Evolutionary conservation across 1,139 yeast species (phyloP), one percentile per base, ranked within the genome.

Genomic region (Magnusiomyces fungicola): DNA sequence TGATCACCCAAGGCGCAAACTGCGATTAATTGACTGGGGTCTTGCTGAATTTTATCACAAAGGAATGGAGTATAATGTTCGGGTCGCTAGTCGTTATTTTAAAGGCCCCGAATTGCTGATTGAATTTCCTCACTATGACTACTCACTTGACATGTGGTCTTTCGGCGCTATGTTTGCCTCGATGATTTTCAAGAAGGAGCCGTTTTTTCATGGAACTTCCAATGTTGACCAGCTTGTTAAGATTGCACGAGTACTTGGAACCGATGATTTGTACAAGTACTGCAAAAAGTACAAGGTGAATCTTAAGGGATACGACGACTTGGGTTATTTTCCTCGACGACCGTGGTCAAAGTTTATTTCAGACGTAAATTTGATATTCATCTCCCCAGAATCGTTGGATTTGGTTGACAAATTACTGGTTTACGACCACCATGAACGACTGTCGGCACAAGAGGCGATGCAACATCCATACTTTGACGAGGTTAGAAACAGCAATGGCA

Each of bases 151-250:
- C 65, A 69, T 90, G 62, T 90, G 97, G 97, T 84, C 96, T 2
- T 87, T 79, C 56, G 97, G 97, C 38, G 94, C 97, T 53, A 88
- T 88, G 94, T 71, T 90, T 56, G 97, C 97, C n/a, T 83, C 96
- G 16, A 86, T 90, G 76, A 83, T 89, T n/a, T 90, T 90, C 69
- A 83, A 84, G 65, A 88, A 86, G 66, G 97, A 90, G 62, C 97
- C 97, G 1, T 88, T 90, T 61, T 90, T 90, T 74, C 95, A 89
- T 63, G 97, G 97, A 29, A 87, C 85, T 57, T 86, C 96, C 43
- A 90, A 90, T 65, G 87, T 90, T 43, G 97, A 90, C 68, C 97
- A 90, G 68, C 73, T 90, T 59, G 92, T 90, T 40, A 94, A 90
- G 65, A 90, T 90, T 55, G 95, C 89, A 2, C 75, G 92, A 55